Evolutionary conservation across 75 land plant genomes (phyloP).

Genomic region (Azolla pinnata): DNA sequence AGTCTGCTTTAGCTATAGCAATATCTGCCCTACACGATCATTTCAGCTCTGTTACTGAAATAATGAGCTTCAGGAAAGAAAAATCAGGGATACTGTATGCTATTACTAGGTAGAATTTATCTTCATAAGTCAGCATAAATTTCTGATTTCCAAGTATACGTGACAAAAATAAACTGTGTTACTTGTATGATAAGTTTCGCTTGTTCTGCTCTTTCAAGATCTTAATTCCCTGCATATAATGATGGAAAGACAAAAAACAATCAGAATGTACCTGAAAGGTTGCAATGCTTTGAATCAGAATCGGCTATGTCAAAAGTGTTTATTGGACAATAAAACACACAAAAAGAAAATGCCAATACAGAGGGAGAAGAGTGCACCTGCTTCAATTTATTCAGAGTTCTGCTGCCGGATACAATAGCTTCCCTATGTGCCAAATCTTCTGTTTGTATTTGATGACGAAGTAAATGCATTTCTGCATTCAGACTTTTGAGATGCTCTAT

Average conservation of each 20-base stretch:
- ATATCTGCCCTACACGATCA: slow-evolving; percentile 18
- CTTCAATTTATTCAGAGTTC: neutral
- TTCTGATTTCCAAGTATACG: too few relatives aligned
- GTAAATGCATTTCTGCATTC: slow-evolving; percentile 10
- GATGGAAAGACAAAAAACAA: too few relatives aligned
- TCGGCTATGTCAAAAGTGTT: too few relatives aligned
- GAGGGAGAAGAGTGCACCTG: too few relatives aligned
- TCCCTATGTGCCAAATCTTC: slow-evolving; percentile 11
- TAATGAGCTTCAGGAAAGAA: too few relatives aligned
- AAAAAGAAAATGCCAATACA: neutral
- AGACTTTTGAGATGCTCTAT: slow-evolving; percentile 5
- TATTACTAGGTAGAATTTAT: too few relatives aligned
- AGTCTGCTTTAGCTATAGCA: slow-evolving; percentile 10
- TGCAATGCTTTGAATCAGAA: too few relatives aligned
- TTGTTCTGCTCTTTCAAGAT: neutral
- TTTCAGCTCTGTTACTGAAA: too few relatives aligned
- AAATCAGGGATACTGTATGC: too few relatives aligned
- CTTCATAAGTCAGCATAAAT: too few relatives aligned
- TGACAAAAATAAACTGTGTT: neutral
- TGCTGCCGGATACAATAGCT: slow-evolving; percentile 3
- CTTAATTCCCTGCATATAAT: neutral
- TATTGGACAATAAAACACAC: too few relatives aligned
- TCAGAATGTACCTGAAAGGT: too few relatives aligned
- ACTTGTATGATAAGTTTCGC: neutral
- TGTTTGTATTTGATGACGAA: slow-evolving; percentile 10